Evolutionary conservation across 495 filamentous ascomycete genomes (phyloP), one percentile per base, ranked within the genome.

Genomic region (Penicilliopsis zonata): DNA sequence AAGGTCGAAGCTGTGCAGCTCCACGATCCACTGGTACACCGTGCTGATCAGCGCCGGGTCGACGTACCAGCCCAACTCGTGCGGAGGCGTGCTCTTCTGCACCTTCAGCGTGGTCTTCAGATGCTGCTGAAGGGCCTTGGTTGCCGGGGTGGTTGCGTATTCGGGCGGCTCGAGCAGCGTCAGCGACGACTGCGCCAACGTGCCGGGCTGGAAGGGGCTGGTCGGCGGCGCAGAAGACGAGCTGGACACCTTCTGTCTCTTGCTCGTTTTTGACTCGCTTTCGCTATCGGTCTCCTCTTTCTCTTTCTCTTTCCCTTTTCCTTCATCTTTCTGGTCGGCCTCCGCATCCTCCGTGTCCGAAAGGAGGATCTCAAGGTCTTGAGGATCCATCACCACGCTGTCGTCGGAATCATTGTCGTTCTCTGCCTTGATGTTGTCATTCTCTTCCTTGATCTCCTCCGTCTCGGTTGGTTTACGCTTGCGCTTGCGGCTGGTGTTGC

Each of bases 1-100:
- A 0, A 60, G 43, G 9, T 86, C 77, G 44, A 95, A 94, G 30
- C 75, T 82, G 51, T 95, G 87, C 0, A 95, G 55, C 49, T 94
- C 82, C 2, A 94, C 76, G 40, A 94, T 86, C 86, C 86, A 94
- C 51, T 94, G 87, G 48, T 86, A 95, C 23, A 88, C 59, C 46
- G 87, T 94, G 5, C 51, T 56, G 35, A 76, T 54, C 8, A 64
- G 47, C 9, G 61, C 56, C 3, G 56, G 54, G 42, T 90, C 66
- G 36, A 94, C 73, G 49, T 85, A 87, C 83, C 86, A 95, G 10
- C 87, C 87, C 0, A 94, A 68, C 38, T 84, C 70, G 38, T 80
- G 67, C 4, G 77, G 56, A 1, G 76, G 69, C 6, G 69, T 70
- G 19, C 45, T 57, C 8, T 72, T 36, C 43, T 94, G 86, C n/a